Conservation (phyloP, 2,329 filamentous ascomycete genomes). For the Helminthosporium solani region DNA sequence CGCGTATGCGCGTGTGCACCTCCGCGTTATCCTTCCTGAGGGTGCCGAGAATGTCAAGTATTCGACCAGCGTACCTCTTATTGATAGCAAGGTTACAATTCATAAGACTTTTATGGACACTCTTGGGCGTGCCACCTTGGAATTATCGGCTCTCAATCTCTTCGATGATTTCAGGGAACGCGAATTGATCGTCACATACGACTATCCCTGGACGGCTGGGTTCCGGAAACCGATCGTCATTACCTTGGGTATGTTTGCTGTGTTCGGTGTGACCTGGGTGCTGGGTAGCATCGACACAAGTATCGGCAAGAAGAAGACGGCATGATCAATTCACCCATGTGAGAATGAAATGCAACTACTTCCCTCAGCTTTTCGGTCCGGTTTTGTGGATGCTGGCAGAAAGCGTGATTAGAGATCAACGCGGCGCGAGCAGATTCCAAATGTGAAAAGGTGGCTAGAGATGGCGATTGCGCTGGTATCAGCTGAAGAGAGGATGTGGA, state of each 20-base stretch:
- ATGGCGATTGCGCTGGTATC: neutral
- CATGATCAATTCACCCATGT: slow-evolving; percentile 11
- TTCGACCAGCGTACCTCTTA: slow-evolving; percentile 70
- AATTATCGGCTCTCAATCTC: slow-evolving; percentile 78
- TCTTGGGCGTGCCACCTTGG: slow-evolving; percentile 78
- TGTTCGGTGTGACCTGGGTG: slow-evolving; percentile 74
- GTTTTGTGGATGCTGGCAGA: neutral
- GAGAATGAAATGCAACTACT: neutral
- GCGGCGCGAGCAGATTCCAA: neutral
- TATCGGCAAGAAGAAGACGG: slow-evolving; percentile 62
- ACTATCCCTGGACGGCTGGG: slow-evolving; percentile 71
- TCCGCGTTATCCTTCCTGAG: slow-evolving; percentile 86
- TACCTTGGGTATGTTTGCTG: slow-evolving; percentile 68
- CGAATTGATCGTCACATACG: slow-evolving; percentile 82
- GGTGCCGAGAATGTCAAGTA: slow-evolving; percentile 84
- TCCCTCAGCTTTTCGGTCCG: too few species aligned
- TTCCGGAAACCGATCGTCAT: slow-evolving; percentile 86
- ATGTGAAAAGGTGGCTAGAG: neutral
- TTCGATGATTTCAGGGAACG: slow-evolving; percentile 87
- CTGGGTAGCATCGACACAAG: slow-evolving; percentile 78
- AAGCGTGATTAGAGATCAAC: neutral
- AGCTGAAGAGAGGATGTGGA: neutral
- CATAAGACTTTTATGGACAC: slow-evolving; percentile 95
- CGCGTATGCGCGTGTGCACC: slow-evolving; percentile 76
- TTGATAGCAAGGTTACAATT: slow-evolving; percentile 60